Base-by-base conservation (phyloP, 371 early-diverging fungal species). In the Gilbertella persicaria region DNA sequence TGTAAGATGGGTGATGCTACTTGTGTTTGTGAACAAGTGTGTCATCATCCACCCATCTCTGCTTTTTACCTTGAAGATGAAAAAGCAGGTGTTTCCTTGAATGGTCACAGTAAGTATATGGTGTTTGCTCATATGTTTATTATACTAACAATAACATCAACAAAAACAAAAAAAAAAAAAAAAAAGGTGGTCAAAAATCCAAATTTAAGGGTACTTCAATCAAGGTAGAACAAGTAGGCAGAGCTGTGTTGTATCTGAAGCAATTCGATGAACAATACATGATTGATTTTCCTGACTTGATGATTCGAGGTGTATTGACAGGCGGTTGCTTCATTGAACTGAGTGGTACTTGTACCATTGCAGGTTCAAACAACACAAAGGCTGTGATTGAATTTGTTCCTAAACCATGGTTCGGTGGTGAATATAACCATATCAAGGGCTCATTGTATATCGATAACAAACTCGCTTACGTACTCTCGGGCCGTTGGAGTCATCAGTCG, bases 11-110 rank as follows among this genome's bases (percentile, higher is more conserved):
- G 73, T 2, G 62, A 68, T 38, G 56, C 66, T 19, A 61, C 70
- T 21, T 73, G 73, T 54, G 42, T 70, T 25, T 72, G 91, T 56
- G 91, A 91, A 54, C 89, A 89, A 60, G 93, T 95, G 14, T 92
- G 93, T 28, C 99, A 98, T 69, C 97, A 97, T 67, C 99, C 99
- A n/a, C 99, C 99, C 10, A 85, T 83, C 52, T 80, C 83, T 46
- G 84, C 82, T 2, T 81, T 89, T 61, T 87, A 86, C 50, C 65
- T 90, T 30, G 89, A 88, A 62, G 81, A 88, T 62, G 76, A 78
- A 25, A 69, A 79, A 51, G 72, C 78, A 4, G 84, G 85, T 30
- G 78, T 87, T 25, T 80, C 76, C 20, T 60, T 81, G 45, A 85
- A 80, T 57, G 89, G 85, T 17, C 86, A 87, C 47, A 78, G 84